A percentile compares a stretch with the other conserved stretches of the same genome.
Conservation (phyloP, 345 rosid genomes). For the Citrus inodora region DNA sequence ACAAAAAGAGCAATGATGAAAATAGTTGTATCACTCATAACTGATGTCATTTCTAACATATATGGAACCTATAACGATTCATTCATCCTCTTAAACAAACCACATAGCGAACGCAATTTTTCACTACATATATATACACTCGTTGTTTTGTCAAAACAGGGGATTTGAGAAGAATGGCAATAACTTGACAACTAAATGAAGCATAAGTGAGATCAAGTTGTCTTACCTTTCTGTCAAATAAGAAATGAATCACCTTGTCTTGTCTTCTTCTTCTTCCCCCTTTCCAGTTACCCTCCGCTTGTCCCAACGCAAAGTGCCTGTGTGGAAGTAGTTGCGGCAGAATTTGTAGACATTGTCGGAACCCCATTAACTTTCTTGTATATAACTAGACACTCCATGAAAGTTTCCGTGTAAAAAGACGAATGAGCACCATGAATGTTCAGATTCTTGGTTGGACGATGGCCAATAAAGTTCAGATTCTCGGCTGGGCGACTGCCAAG, state of each 20-base stretch:
- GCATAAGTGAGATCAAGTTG: neutral
- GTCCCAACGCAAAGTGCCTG: neutral
- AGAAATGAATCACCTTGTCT: too few relatives aligned
- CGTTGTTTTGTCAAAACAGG: neutral
- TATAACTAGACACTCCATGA: constrained; percentile 28
- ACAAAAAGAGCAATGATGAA: too few relatives aligned
- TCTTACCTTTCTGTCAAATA: neutral
- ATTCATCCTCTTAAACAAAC: neutral
- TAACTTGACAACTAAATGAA: neutral
- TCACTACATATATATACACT: too few relatives aligned
- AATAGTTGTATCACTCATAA: too few relatives aligned
- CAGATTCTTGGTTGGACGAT: neutral
- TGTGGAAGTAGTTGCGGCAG: neutral
- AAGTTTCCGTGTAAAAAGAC: constrained; percentile 19
- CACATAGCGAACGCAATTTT: neutral
- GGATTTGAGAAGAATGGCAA: neutral
- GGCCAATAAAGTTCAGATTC: neutral
- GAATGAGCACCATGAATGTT: constrained; percentile 18
- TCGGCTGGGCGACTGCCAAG: neutral
- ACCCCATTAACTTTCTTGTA: neutral
- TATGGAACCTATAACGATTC: neutral
- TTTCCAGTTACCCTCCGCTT: neutral
- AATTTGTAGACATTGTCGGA: neutral
- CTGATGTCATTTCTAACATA: too few relatives aligned
- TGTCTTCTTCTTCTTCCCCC: neutral